Conservation (phyloP, 176 grass and related monocot species). For the Paspalum vaginatum region DNA sequence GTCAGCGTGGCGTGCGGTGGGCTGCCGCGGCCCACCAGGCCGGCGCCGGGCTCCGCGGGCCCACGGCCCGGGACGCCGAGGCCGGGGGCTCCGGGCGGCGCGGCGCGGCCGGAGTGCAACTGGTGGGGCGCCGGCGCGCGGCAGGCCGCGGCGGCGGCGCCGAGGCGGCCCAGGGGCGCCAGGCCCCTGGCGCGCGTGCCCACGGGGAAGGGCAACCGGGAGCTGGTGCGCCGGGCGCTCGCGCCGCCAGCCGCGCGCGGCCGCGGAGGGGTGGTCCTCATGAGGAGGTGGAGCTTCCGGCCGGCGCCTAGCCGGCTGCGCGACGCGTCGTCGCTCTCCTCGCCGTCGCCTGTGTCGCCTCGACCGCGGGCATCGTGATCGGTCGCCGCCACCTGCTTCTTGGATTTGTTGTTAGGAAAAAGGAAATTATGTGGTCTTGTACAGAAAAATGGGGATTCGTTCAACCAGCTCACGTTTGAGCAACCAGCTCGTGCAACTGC, state of each 20-base stretch:
- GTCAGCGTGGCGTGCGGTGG: background rate
- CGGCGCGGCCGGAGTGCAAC: background rate
- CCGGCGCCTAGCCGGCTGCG: constrained; percentile 65
- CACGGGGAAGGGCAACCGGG: constrained; percentile 54
- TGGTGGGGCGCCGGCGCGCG: constrained; percentile 26
- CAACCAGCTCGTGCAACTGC: too few species aligned
- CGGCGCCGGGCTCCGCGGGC: background rate
- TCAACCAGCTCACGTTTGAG: background rate
- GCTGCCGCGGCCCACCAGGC: constrained; percentile 27
- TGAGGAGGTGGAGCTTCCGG: constrained; percentile 73
- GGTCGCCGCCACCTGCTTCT: background rate
- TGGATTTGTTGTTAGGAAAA: background rate
- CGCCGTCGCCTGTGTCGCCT: constrained; percentile 8
- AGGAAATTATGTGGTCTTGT: background rate
- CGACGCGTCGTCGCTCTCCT: constrained; percentile 43
- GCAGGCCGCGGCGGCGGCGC: background rate
- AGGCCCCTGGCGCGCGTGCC: constrained; percentile 32
- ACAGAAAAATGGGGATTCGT: background rate
- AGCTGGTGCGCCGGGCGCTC: constrained; percentile 72
- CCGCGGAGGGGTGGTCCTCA: background rate
- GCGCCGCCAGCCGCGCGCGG: constrained; percentile 46
- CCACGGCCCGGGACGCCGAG: constrained; percentile 8
- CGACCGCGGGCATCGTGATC: constrained; percentile 33
- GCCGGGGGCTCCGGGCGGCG: background rate
- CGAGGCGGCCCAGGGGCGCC: constrained; percentile 25